A percentile compares a stretch with the other conserved stretches of the same genome.
These are phyloP conservation scores for Sphagnum contortum DNA, from an alignment of 225 moss, liverwort and hornwort genomes.

Conservation along the genomic window DNA sequence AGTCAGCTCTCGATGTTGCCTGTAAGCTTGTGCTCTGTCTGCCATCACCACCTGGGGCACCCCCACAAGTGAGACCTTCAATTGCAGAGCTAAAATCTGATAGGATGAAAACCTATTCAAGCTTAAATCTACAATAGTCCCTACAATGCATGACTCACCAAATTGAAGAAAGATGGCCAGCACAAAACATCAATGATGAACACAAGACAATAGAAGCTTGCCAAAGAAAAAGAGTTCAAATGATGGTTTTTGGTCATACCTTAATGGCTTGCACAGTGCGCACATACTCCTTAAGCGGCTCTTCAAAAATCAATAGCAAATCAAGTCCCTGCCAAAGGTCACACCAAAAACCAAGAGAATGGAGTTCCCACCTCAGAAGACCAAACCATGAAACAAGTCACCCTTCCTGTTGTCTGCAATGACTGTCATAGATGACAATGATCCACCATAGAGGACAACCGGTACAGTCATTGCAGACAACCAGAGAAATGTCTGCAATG, in stretches of 20 bases:
- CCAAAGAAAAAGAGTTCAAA: not conserved
- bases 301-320: conserved; percentile 83
- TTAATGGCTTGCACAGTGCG: conserved; percentile 86
- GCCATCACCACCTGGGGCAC: conserved; percentile 60
- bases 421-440: not conserved
- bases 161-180: too few species aligned
- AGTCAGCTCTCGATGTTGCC: conserved; percentile 71
- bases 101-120: not conserved
- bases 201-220: too few species aligned
- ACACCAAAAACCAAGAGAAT: not conserved
- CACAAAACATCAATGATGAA: too few species aligned
- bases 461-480: too few species aligned
- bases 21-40: conserved; percentile 80
- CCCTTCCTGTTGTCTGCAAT: not conserved
- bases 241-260: conserved; percentile 22
- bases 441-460: too few species aligned
- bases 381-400: not conserved
- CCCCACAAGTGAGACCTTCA: not conserved
- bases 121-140: not conserved
- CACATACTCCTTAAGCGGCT: conserved; percentile 93
- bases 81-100: not conserved
- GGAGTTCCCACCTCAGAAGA: not conserved
- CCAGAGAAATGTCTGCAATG: too few species aligned
- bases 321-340: conserved; percentile 59
- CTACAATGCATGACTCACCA: too few species aligned